Conservation (phyloP, 495 filamentous ascomycete species). For the Neurospora terricola region DNA sequence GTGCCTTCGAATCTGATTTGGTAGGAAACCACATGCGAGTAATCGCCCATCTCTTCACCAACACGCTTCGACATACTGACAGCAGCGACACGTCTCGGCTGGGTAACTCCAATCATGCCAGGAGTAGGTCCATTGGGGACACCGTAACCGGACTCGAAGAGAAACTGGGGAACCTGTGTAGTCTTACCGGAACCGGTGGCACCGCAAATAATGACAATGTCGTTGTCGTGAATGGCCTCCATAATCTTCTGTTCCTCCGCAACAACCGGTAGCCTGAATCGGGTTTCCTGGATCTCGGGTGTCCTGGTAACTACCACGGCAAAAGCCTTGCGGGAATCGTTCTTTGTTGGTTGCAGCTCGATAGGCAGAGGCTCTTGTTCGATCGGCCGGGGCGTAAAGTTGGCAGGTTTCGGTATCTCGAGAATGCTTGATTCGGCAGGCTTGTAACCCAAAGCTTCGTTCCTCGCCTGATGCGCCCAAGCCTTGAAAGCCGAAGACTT, state of each 20-base stretch:
- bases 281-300: conserved; percentile 62
- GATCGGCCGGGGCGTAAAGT: conserved; percentile 49
- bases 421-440: conserved; percentile 23
- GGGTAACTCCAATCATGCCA: conserved; percentile 90
- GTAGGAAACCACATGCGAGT: conserved; percentile 65
- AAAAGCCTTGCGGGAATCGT: conserved; percentile 61
- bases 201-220: conserved; percentile 85
- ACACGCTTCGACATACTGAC: conserved; percentile 94
- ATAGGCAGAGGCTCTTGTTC: conserved; percentile 68
- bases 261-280: conserved; percentile 79
- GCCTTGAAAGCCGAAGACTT: conserved; percentile 74
- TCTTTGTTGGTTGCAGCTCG: conserved; percentile 58
- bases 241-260: conserved; percentile 96
- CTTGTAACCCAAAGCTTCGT: conserved; percentile 52
- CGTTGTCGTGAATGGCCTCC: conserved; percentile 89
- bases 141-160: conserved; percentile 91
- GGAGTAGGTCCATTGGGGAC: conserved; percentile 64
- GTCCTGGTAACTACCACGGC: conserved; percentile 62
- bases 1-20: conserved; percentile 93
- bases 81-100: conserved; percentile 85
- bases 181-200: conserved; percentile 96
- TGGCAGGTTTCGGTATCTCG: conserved; percentile 34
- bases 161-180: conserved; percentile 90
- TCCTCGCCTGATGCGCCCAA: conserved; percentile 82
- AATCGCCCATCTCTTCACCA: conserved; percentile 66